Conservation (phyloP, 1,284 basidiomycete species). For the Peniophora sp. region DNA sequence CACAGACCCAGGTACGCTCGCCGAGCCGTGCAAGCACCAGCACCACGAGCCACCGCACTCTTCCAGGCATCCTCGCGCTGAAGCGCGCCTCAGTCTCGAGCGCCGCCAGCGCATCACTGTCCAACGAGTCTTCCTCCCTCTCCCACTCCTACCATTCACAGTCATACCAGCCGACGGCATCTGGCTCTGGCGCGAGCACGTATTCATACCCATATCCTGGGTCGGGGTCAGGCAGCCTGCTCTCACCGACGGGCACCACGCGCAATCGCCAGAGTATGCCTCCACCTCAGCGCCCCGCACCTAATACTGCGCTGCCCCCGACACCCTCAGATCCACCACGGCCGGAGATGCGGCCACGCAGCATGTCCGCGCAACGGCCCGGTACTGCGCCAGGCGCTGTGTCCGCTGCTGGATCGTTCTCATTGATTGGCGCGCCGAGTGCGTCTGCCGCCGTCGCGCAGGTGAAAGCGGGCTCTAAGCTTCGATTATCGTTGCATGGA, state of each 20-base stretch:
- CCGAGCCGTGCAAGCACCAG: constrained; percentile 31
- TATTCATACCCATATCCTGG: neutral
- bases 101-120: constrained; percentile 42
- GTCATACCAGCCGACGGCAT: neutral
- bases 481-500: constrained; percentile 33
- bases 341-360: neutral
- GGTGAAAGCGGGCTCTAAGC: too few relatives aligned
- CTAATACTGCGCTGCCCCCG: constrained; percentile 59
- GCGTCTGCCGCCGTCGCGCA: constrained; percentile 23
- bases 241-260: constrained; percentile 5
- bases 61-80: constrained; percentile 43
- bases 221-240: constrained; percentile 11
- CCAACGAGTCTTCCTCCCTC: constrained; percentile 31
- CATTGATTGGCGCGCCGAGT: constrained; percentile 44
- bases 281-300: constrained; percentile 61
- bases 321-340: constrained; percentile 32
- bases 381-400: constrained; percentile 12
- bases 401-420: constrained; percentile 28
- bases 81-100: constrained; percentile 49
- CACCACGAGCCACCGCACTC: constrained; percentile 32
- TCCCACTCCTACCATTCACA: constrained; percentile 11
- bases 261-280: constrained; percentile 52
- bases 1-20: constrained; percentile 21
- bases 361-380: neutral
- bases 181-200: neutral